Conservation (phyloP, 1,284 basidiomycete species). For the Fomitopsis pinicola region DNA sequence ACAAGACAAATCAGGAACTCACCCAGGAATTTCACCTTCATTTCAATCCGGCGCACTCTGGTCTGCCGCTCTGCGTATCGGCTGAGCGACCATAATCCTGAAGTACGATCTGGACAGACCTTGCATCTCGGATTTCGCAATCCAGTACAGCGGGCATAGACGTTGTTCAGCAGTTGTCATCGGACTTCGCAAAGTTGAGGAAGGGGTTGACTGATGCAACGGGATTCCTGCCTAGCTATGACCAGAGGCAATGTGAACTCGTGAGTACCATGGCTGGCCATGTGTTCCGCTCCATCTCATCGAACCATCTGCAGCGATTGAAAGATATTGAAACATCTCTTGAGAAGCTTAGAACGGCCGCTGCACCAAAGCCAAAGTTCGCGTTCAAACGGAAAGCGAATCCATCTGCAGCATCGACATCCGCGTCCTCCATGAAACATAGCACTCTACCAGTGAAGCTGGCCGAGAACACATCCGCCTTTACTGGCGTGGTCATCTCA, state of each 20-base stretch:
- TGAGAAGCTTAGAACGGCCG: conserved; percentile 35
- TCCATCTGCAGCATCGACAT: conserved; percentile 12
- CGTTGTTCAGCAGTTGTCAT: conserved; percentile 18
- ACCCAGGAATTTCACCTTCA: conserved; percentile 41
- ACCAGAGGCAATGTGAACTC: conserved; percentile 66
- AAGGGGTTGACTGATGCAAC: conserved; percentile 60
- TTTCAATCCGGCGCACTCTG: conserved; percentile 42
- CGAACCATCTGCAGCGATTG: conserved; percentile 29
- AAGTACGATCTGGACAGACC: conserved; percentile 27
- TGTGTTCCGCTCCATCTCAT: background rate
- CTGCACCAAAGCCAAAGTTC: conserved; percentile 57
- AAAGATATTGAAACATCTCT: conserved; percentile 30
- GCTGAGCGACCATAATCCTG: conserved; percentile 3
- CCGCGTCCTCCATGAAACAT: background rate
- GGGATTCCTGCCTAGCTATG: conserved; percentile 63
- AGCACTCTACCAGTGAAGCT: too few relatives aligned
- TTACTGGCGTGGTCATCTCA: conserved; percentile 14
- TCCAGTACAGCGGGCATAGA: conserved; percentile 7
- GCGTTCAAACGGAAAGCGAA: conserved; percentile 60
- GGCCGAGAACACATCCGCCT: conserved; percentile 2
- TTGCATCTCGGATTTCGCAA: conserved; percentile 34
- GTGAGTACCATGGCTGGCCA: conserved; percentile 36
- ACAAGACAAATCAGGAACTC: conserved; percentile 30
- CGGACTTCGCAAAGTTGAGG: conserved; percentile 41
- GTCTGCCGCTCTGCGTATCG: conserved; percentile 30